Conservation (phyloP, 345 rosid genomes). For the Salix exigua region DNA sequence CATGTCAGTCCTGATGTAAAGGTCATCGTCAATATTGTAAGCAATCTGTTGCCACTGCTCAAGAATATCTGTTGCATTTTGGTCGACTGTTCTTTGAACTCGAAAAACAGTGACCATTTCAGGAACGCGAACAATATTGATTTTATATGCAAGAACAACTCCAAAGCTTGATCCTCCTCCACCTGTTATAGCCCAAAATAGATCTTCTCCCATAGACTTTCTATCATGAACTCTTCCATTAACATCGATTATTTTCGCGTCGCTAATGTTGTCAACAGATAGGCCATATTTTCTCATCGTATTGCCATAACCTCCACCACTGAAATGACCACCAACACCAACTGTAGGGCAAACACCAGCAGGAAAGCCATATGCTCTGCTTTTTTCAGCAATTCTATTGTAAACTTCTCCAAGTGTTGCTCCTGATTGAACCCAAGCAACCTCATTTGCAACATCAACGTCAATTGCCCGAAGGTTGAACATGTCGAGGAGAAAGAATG, state of each 20-base stretch:
- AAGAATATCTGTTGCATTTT: conserved; percentile 8
- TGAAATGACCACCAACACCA: conserved; percentile 9
- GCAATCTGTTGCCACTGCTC: conserved; percentile 11
- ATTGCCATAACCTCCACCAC: conserved; percentile 12
- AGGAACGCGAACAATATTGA: conserved; percentile 8
- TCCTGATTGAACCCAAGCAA: conserved; percentile 4
- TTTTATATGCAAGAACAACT: conserved; percentile 5
- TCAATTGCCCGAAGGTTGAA: conserved; percentile 2
- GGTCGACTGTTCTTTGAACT: conserved; percentile 5
- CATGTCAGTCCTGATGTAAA: conserved; percentile 4
- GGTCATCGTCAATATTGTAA: background rate
- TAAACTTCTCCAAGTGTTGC: conserved; percentile 7
- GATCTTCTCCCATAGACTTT: conserved; percentile 9
- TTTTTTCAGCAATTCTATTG: conserved; percentile 6
- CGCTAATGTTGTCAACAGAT: background rate
- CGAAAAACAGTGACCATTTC: conserved; percentile 4
- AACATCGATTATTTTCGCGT: conserved; percentile 2
- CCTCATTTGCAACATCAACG: background rate
- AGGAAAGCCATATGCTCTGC: conserved; percentile 3
- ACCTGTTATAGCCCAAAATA: conserved; percentile 12
- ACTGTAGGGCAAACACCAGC: conserved; percentile 5
- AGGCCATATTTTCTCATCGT: conserved; percentile 15
- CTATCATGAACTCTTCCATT: conserved; percentile 7
- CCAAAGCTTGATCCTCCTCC: conserved; percentile 13
- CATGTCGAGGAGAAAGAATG: conserved; percentile 12